Base-by-base conservation (phyloP, 192 early-diverging fungal species). In the Radiomyces spectabilis region DNA sequence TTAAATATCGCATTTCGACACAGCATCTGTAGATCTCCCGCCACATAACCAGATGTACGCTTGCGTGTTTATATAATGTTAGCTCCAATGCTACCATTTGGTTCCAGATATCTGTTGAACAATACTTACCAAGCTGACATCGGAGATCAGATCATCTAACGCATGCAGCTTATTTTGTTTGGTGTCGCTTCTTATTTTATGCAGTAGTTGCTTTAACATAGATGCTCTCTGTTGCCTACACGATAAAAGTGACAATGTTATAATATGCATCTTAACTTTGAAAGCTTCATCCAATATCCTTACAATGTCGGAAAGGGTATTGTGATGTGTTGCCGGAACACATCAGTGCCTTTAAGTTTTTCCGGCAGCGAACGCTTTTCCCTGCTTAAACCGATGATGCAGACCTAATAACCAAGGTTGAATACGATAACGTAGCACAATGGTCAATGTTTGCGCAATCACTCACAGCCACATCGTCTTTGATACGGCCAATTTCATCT, bases 21-120 rank as follows among this genome's bases (percentile, higher is more conserved):
- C 0, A 85, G 18, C 19, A 60, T 41, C 6, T 42, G 53, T 16
- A 86, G 59, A 51, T 86, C 81, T 9, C 59, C 61, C 10, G 76
- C 74, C 4, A 83, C 71, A 54, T 75, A 86, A 16, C 85, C 83
- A 0, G 83, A 75, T 1, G 83, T 82, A 42, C 67, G 43, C 81
- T 86, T 26, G 15, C 46, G 55, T 10, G 13, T 25, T n/a, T n/a
- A n/a, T n/a, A n/a, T n/a, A n/a, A n/a, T n/a, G n/a, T 10, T 5
- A 5, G 4, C 19, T 35, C 24, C 7, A 37, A 31, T 5, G 2
- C 30, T 1, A 16, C 4, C 15, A 5, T 43, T 22, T 37, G 16
- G 16, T 25, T 6, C 5, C 22, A 22, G 24, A 22, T 22, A 3
- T 51, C 3, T 37, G 8, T 33, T 24, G 22, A 19, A 3, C 3